These are phyloP conservation scores for Mycena belliarum DNA, from an alignment of 768 basidiomycete genomes.

Conservation along the genomic window DNA sequence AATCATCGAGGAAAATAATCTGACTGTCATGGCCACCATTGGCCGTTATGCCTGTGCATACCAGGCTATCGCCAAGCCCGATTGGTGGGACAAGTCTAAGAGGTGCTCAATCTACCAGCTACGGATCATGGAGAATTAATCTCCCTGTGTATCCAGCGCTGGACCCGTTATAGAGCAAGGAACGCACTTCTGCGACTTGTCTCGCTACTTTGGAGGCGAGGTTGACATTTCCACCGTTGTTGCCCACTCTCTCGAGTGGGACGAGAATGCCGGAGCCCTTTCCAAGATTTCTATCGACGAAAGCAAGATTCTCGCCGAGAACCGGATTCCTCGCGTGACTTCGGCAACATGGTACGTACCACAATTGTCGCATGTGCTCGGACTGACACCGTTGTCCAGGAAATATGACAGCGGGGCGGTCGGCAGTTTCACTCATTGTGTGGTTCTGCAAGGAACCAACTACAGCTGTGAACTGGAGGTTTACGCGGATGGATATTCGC, in stretches of 20 bases:
- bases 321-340: conserved; percentile 93
- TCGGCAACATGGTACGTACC: conserved; percentile 77
- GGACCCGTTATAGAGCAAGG: conserved; percentile 90
- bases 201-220: conserved; percentile 95
- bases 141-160: conserved; percentile 50
- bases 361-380: conserved; percentile 4
- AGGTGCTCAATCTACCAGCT: conserved; percentile 42
- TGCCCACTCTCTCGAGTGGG: conserved; percentile 91
- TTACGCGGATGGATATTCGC: conserved; percentile 88
- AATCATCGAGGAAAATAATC: conserved; percentile 90
- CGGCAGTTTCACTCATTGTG: conserved; percentile 87
- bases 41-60: conserved; percentile 94
- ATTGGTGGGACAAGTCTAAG: conserved; percentile 95
- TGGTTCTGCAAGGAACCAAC: conserved; percentile 87
- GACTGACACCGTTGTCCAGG: conserved; percentile 41
- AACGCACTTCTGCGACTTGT: conserved; percentile 96
- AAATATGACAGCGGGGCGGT: conserved; percentile 96
- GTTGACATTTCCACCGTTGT: conserved; percentile 79
- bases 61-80: conserved; percentile 72
- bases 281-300: conserved; percentile 86
- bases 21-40: conserved; percentile 94
- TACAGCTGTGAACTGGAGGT: conserved; percentile 96
- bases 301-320: conserved; percentile 76
- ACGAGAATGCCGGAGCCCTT: conserved; percentile 85
- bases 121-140: neutral